phyloP scores from a whole-genome alignment of 2,329 filamentous ascomycete genomes.

The Septoria petroselini region DNA sequence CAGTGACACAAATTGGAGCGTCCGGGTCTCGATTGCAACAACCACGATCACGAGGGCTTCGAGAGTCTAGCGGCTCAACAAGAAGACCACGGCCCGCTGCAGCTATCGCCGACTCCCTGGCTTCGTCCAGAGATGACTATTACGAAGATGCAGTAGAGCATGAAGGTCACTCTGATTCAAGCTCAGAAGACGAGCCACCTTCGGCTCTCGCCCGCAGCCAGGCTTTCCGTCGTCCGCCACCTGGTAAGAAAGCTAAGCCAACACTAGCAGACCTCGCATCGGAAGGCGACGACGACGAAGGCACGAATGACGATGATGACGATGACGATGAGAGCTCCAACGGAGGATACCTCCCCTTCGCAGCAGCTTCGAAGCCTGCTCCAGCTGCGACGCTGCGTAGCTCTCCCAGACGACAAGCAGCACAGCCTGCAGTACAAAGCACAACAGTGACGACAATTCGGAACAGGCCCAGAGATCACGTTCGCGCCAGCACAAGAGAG shows the following conservation, averaged over 20 bases:
- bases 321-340: slow-evolving; percentile 55
- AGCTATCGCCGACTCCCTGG: slow-evolving; percentile 17
- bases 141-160: slow-evolving; percentile 33
- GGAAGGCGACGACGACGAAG: slow-evolving; percentile 35
- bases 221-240: slow-evolving; percentile 39
- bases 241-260: slow-evolving; percentile 17
- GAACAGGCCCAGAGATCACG: slow-evolving; percentile 3
- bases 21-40: slow-evolving; percentile 24
- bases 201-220: slow-evolving; percentile 43
- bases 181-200: slow-evolving; percentile 38
- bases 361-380: slow-evolving; percentile 33
- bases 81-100: slow-evolving; percentile 18
- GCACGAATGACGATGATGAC: slow-evolving; percentile 36
- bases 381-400: slow-evolving; percentile 25
- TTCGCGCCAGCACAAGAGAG: slow-evolving; percentile 17
- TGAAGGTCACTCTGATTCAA: slow-evolving; percentile 32
- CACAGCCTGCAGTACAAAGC: background rate
- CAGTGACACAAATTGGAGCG: slow-evolving; percentile 44
- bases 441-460: background rate
- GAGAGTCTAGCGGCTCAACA: slow-evolving; percentile 40
- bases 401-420: slow-evolving; percentile 11
- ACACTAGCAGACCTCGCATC: slow-evolving; percentile 22
- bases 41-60: slow-evolving; percentile 29
- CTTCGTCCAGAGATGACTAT: slow-evolving; percentile 26
- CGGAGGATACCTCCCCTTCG: slow-evolving; percentile 45